Conservation (phyloP, 2,329 filamentous ascomycete genomes). For the Aureobasidium vineae region DNA sequence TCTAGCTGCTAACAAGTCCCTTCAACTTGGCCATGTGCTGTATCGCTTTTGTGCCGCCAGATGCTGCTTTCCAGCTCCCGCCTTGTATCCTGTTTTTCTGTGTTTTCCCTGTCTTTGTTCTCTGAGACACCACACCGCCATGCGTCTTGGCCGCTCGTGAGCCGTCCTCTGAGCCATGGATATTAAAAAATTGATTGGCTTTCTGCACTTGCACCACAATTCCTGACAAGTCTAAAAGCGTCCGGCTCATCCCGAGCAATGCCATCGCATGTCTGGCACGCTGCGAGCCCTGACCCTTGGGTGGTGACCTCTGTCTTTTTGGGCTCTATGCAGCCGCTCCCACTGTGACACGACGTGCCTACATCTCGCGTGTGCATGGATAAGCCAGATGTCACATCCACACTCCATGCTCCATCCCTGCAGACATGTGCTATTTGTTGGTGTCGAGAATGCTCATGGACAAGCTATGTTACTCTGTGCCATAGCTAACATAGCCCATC, state of each 20-base stretch:
- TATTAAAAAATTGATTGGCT: constrained; percentile 26
- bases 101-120: constrained; percentile 7
- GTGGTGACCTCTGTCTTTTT: neutral
- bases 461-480: neutral
- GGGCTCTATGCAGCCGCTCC: constrained; percentile 13
- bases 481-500: no score
- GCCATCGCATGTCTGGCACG: constrained; percentile 1
- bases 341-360: constrained; percentile 22
- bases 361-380: constrained; percentile 18
- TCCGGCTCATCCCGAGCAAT: constrained; percentile 12
- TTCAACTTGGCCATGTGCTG: neutral
- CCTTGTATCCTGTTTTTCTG: constrained; percentile 6
- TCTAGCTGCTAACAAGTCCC: neutral
- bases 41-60: constrained; percentile 6
- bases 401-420: neutral
- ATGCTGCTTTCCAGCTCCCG: neutral
- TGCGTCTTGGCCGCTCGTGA: constrained; percentile 6
- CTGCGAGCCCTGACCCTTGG: neutral
- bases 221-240: neutral
- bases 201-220: constrained; percentile 3
- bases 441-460: neutral
- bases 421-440: neutral
- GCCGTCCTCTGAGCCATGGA: constrained; percentile 12
- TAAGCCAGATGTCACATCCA: neutral
- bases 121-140: constrained; percentile 15